phyloP scores from a whole-genome alignment of 352 stramenopile genomes.

The Peronospora farinosa region DNA sequence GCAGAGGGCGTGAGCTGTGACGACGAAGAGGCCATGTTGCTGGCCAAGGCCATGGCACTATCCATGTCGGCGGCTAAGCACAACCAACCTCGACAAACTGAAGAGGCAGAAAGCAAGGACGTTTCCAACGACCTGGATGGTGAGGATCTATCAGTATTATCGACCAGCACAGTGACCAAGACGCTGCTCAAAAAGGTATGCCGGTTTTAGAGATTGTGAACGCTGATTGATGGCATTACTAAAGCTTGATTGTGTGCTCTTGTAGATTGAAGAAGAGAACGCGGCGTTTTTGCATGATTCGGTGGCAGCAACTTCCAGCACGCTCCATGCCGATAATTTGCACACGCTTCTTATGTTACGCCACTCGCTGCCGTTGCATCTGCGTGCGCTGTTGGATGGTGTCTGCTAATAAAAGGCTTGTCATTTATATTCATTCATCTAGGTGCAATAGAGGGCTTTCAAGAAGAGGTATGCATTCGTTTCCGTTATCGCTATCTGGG shows the following conservation, averaged over 20 bases:
- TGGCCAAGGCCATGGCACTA: conserved; percentile 84
- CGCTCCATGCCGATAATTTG: conserved; percentile 56
- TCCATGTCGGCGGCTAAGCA: conserved; percentile 77
- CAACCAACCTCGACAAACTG: conserved; percentile 34
- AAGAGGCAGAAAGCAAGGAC: conserved; percentile 35
- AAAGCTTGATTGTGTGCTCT: conserved; percentile 4
- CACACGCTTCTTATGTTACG: conserved; percentile 53
- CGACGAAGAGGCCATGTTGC: conserved; percentile 80
- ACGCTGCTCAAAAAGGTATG: conserved; percentile 57
- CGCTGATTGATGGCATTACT: neutral
- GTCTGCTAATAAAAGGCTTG: conserved; percentile 19
- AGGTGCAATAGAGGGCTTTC: conserved; percentile 13
- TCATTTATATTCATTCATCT: conserved; percentile 1
- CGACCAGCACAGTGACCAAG: conserved; percentile 30
- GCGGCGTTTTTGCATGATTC: conserved; percentile 45
- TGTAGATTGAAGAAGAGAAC: conserved; percentile 67
- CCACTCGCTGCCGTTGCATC: conserved; percentile 37
- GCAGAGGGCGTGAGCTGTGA: conserved; percentile 13
- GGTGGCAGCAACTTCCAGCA: conserved; percentile 43
- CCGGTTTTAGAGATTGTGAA: neutral
- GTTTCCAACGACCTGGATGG: conserved; percentile 15
- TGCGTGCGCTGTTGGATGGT: conserved; percentile 36
- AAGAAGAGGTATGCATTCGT: conserved; percentile 10
- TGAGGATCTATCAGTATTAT: conserved; percentile 14
- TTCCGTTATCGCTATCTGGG: conserved; percentile 14